Evolutionary conservation across 2,329 filamentous ascomycete species (phyloP).

Genomic region (Penicillium sp.): DNA sequence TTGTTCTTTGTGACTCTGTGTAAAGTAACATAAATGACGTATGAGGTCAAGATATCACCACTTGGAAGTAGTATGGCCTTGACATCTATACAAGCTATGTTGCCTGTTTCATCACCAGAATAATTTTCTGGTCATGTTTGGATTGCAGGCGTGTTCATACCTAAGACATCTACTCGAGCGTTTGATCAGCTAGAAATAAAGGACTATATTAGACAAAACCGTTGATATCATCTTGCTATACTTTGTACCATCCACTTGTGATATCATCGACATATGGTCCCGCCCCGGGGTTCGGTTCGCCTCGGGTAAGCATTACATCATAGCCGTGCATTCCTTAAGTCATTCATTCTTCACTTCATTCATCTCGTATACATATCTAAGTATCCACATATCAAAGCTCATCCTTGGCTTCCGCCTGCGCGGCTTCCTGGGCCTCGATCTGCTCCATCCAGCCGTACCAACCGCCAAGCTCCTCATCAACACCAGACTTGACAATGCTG

Average conservation of each 20-base stretch:
- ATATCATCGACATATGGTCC: too few species aligned
- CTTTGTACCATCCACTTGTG: too few species aligned
- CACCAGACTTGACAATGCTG: conserved; percentile 50
- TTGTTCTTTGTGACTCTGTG: conserved; percentile 11
- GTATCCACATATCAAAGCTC: conserved; percentile 24
- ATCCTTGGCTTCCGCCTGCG: conserved; percentile 27
- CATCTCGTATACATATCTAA: conserved; percentile 22
- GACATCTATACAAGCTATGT: too few species aligned
- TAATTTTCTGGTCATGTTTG: too few species aligned
- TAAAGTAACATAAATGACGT: neutral
- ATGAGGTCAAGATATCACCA: too few species aligned
- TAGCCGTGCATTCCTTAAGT: conserved; percentile 6
- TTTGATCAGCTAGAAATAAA: too few species aligned
- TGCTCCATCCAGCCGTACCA: conserved; percentile 41
- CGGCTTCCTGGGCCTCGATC: conserved; percentile 8
- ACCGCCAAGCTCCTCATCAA: conserved; percentile 41
- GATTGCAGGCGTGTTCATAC: too few species aligned
- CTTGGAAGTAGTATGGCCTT: too few species aligned
- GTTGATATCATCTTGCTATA: neutral
- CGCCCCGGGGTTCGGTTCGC: neutral
- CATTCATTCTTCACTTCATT: conserved; percentile 21
- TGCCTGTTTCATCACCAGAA: too few species aligned
- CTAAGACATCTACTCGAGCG: too few species aligned
- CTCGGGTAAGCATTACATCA: conserved; percentile 2
- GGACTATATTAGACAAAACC: too few species aligned